These are phyloP conservation scores for Cryptococcus sp. DNA, from an alignment of 1,284 basidiomycete genomes.

Conservation along the genomic window DNA sequence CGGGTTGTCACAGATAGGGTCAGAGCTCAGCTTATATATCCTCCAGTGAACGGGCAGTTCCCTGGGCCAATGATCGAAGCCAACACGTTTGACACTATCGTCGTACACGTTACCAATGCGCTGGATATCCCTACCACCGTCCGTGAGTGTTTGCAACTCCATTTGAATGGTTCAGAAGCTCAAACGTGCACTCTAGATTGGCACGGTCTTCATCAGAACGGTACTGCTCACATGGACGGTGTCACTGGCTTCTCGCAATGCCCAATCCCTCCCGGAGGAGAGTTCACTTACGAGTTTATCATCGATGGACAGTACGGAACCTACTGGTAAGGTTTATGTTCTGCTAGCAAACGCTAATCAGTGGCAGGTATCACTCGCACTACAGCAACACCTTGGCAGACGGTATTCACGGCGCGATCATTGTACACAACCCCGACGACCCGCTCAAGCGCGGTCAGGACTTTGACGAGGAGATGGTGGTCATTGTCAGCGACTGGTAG, in stretches of 20 bases:
- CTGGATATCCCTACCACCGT: constrained; percentile 26
- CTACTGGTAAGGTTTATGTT: constrained; percentile 25
- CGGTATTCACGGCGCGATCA: constrained; percentile 29
- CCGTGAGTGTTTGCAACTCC: constrained; percentile 14
- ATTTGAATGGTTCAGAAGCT: not conserved
- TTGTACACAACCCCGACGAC: constrained; percentile 30
- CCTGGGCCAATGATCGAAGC: constrained; percentile 38
- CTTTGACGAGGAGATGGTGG: constrained; percentile 28
- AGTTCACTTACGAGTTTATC: constrained; percentile 56
- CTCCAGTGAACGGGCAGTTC: constrained; percentile 19
- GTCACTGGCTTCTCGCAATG: constrained; percentile 49
- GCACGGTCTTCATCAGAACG: constrained; percentile 39
- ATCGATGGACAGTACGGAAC: constrained; percentile 28
- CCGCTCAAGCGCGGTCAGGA: constrained; percentile 20
- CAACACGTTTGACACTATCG: constrained; percentile 33
- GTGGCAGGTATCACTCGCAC: constrained; percentile 27
- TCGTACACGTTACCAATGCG: constrained; percentile 31
- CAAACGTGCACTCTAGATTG: constrained; percentile 21
- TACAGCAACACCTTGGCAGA: constrained; percentile 33
- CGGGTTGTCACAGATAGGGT: no score
- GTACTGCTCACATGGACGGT: constrained; percentile 31
- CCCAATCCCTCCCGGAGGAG: constrained; percentile 57
- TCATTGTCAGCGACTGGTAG: constrained; percentile 33
- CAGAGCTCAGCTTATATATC: constrained; percentile 14
- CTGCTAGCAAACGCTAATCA: not conserved